A percentile compares a stretch with the other conserved stretches of the same genome.
Conservation (phyloP, 345 rosid species). For the Lepidium africanum region DNA sequence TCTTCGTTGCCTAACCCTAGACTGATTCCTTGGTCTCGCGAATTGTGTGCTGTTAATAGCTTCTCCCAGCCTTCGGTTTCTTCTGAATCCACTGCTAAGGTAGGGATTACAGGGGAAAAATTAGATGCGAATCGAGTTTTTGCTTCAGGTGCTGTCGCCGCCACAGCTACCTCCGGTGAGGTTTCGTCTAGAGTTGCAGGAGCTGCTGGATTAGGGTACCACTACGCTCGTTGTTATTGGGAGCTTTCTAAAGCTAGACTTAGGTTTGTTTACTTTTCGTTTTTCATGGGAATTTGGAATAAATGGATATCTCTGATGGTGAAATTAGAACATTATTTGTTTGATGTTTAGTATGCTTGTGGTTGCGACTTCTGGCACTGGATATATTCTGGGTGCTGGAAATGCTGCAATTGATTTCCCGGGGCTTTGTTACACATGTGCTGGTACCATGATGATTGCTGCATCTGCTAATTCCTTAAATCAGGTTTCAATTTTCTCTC, state of each 20-base stretch:
- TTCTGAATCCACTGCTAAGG: slow-evolving; percentile 23
- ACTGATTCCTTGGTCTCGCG: slow-evolving; percentile 25
- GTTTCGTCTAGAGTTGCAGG: slow-evolving; percentile 27
- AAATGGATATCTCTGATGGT: not conserved
- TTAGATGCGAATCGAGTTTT: slow-evolving; percentile 37
- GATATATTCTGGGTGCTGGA: slow-evolving; percentile 77
- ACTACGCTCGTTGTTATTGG: slow-evolving; percentile 74
- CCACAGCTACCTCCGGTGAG: slow-evolving; percentile 11
- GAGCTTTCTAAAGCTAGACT: slow-evolving; percentile 97
- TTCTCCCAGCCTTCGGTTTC: slow-evolving; percentile 18
- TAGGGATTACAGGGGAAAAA: slow-evolving; percentile 26
- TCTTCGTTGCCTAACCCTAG: slow-evolving; percentile 25
- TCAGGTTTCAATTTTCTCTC: slow-evolving; percentile 43
- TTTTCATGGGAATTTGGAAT: not conserved
- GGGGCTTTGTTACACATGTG: slow-evolving; percentile 90
- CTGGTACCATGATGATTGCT: slow-evolving; percentile 96
- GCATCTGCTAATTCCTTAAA: slow-evolving; percentile 93
- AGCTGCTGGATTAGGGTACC: slow-evolving; percentile 35
- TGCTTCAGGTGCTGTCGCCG: slow-evolving; percentile 10
- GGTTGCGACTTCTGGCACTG: slow-evolving; percentile 97
- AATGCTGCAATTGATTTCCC: slow-evolving; percentile 49
- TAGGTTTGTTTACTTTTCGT: slow-evolving; percentile 37
- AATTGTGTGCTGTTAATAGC: slow-evolving; percentile 12
- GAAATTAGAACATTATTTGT: not conserved
- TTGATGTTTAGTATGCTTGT: slow-evolving; percentile 65